Conservation (phyloP, 1,284 basidiomycete species). For the Takashimella tepidaria region DNA sequence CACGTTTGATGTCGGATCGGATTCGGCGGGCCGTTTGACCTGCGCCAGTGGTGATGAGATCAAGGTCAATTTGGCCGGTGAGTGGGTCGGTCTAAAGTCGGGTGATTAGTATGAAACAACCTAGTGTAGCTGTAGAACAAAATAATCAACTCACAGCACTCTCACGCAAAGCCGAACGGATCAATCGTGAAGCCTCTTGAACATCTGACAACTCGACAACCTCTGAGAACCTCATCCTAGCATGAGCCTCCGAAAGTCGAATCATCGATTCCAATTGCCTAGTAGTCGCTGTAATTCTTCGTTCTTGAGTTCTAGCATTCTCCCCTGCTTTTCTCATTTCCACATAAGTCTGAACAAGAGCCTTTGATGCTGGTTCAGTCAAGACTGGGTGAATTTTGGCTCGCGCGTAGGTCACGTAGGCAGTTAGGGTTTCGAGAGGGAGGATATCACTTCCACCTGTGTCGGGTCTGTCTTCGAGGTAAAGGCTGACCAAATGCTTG, state of each 20-base stretch:
- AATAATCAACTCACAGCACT: slow-evolving; percentile 54
- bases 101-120: not conserved
- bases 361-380: slow-evolving; percentile 75
- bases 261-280: slow-evolving; percentile 97
- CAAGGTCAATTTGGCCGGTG: slow-evolving; percentile 88
- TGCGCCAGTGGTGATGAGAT: slow-evolving; percentile 89
- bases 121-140: slow-evolving; percentile 11
- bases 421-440: slow-evolving; percentile 80
- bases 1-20: slow-evolving; percentile 76
- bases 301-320: slow-evolving; percentile 79
- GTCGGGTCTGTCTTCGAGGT: slow-evolving; percentile 82
- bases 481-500: slow-evolving; percentile 86
- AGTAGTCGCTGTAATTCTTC: slow-evolving; percentile 95
- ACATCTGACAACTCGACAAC: slow-evolving; percentile 84
- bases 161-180: slow-evolving; percentile 91
- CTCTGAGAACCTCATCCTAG: slow-evolving; percentile 85
- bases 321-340: slow-evolving; percentile 88
- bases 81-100: slow-evolving; percentile 68
- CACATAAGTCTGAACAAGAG: slow-evolving; percentile 85
- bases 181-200: slow-evolving; percentile 81
- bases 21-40: slow-evolving; percentile 75
- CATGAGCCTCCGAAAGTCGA: slow-evolving; percentile 93
- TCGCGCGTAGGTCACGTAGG: slow-evolving; percentile 91
- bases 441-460: slow-evolving; percentile 67
- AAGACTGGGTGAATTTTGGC: slow-evolving; percentile 85